Conservation (phyloP, 768 basidiomycete species). For the Gymnopilus dilepis region DNA sequence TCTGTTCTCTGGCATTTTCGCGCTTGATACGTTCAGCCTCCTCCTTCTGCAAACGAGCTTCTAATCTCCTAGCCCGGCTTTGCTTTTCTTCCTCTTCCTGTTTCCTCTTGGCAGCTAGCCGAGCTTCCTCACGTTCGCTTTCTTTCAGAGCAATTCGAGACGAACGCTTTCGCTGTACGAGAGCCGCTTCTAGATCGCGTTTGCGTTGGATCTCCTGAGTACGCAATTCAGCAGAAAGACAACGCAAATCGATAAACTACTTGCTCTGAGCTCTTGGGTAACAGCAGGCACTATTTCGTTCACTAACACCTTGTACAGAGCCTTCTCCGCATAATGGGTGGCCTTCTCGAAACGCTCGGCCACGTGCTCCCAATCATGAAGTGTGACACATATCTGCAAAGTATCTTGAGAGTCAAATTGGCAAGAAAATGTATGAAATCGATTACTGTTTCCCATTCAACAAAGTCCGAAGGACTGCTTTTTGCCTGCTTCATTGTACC, state of each 20-base stretch:
- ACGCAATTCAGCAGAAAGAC: not conserved
- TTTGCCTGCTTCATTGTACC: constrained; percentile 22
- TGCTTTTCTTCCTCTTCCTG: constrained; percentile 73
- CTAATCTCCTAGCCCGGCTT: constrained; percentile 63
- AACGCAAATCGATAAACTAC: constrained; percentile 20
- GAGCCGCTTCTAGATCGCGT: constrained; percentile 70
- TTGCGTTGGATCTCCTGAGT: constrained; percentile 66
- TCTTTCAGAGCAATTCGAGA: constrained; percentile 87
- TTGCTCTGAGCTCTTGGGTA: constrained; percentile 67
- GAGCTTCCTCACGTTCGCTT: constrained; percentile 76
- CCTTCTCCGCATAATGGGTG: constrained; percentile 81
- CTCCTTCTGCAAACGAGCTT: constrained; percentile 61
- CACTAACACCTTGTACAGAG: constrained; percentile 69
- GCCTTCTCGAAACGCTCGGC: constrained; percentile 77
- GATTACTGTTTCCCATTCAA: constrained; percentile 93
- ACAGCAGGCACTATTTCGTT: constrained; percentile 75
- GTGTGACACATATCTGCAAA: constrained; percentile 77
- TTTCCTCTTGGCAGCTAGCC: constrained; percentile 59
- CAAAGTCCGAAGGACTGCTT: constrained; percentile 54
- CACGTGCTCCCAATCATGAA: constrained; percentile 85
- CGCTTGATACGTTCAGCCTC: constrained; percentile 56
- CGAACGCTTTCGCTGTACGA: constrained; percentile 88
- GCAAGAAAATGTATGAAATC: not conserved
- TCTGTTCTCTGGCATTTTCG: constrained; percentile 65
- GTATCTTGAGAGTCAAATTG: not conserved